These are phyloP conservation scores for Amanita jacksonii DNA, from an alignment of 768 basidiomycete genomes.

Conservation along the genomic window DNA sequence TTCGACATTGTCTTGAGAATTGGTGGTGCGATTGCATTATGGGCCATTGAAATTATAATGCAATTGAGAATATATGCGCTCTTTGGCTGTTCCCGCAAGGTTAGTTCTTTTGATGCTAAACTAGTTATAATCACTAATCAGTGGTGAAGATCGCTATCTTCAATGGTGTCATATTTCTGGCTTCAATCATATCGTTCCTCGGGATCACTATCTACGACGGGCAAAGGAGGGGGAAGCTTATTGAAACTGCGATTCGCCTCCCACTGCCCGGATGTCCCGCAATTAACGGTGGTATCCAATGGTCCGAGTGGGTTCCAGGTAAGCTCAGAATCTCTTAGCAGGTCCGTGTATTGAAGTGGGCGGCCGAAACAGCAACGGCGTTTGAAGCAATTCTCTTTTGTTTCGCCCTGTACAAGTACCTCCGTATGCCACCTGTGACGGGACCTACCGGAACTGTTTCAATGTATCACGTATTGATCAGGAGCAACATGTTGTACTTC, in stretches of 20 bases:
- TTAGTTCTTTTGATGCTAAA: constrained; percentile 10
- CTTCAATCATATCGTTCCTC: constrained; percentile 30
- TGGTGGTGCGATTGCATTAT: constrained; percentile 33
- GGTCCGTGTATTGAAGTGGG: background rate
- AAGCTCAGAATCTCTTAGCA: background rate
- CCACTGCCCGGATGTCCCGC: constrained; percentile 33
- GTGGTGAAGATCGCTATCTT: constrained; percentile 24
- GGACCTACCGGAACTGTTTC: constrained; percentile 12
- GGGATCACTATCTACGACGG: constrained; percentile 31
- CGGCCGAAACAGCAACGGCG: constrained; percentile 19
- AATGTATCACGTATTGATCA: constrained; percentile 16
- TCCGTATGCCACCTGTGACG: constrained; percentile 18
- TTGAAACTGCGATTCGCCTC: constrained; percentile 25
- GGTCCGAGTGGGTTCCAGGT: constrained; percentile 32
- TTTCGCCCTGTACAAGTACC: constrained; percentile 22
- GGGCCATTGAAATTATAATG: constrained; percentile 42
- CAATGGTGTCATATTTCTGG: constrained; percentile 29
- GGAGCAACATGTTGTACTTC: constrained; percentile 37
- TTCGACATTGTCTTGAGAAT: constrained; percentile 34
- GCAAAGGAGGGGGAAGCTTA: constrained; percentile 22
- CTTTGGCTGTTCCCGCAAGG: constrained; percentile 29
- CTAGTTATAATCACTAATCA: background rate
- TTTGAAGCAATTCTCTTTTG: constrained; percentile 34
- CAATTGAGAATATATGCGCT: constrained; percentile 36
- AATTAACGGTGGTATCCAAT: constrained; percentile 33